These are phyloP conservation scores for Fragaria ananassa DNA, from an alignment of 306 rosid genomes.

Conservation along the genomic window DNA sequence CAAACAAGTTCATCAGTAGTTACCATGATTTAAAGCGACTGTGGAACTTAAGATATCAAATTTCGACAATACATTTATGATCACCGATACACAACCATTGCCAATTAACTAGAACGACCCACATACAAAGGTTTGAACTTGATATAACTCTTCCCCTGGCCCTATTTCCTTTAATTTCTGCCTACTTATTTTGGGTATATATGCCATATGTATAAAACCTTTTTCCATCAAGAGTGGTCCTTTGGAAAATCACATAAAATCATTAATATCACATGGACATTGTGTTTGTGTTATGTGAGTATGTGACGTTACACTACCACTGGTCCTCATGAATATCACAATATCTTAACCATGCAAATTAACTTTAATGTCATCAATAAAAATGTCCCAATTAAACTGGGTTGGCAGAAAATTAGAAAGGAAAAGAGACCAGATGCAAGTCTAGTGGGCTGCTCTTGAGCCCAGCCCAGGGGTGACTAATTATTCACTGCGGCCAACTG, in stretches of 20 bases:
- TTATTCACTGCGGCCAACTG: no score
- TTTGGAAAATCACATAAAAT: not conserved
- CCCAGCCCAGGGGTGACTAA: no score
- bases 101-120: not conserved
- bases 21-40: not conserved
- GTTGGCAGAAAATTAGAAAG: no score
- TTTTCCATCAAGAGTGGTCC: not conserved
- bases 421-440: no score
- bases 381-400: not conserved
- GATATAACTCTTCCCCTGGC: not conserved
- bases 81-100: not conserved
- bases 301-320: not conserved
- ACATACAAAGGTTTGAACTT: not conserved
- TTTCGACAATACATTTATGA: not conserved
- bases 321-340: not conserved
- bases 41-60: no score
- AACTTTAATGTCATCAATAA: not conserved
- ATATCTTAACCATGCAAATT: not conserved
- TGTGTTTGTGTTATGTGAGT: not conserved
- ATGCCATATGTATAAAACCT: not conserved
- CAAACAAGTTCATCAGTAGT: not conserved
- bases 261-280: constrained; percentile 4
- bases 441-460: no score
- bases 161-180: no score
- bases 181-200: not conserved